Base-by-base conservation (phyloP, 306 rosid genomes). In the Astragalus membranaceus region DNA sequence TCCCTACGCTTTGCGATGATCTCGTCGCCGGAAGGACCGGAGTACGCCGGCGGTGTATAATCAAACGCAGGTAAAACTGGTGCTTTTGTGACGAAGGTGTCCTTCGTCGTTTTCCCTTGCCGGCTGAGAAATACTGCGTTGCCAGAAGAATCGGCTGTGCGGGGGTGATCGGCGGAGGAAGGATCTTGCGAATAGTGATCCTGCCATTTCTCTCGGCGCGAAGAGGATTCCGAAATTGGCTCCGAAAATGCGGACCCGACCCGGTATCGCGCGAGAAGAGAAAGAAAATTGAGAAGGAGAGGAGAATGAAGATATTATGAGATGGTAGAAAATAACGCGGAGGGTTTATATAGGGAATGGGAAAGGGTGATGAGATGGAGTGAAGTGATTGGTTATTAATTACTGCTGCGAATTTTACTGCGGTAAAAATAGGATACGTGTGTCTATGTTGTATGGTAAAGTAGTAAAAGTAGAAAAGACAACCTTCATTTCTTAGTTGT, bases 1-100 rank as follows among this genome's bases (percentile, higher is more conserved):
- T 87, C 78, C 65, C 73, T 81, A 20, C 99, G 94, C 80, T 91
- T 92, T 10, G 92, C 89, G 10, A 91, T 11, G 73, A 94, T 86
- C 78, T 94, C 87, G 1, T 77, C 81, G 10, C 75, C 80, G 39
- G 87, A 15, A 14, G 97, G 96, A 32, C 99, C 97, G 23, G 78
- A 32, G 79, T 94, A 94, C 8, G 89, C 80, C 20, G 83, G 78
- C 14, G 99, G 99, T 50, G 81, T 20, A 81, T 87, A 85, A 73
- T 87, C 87, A 76, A 88, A 91, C 35, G 84, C 73, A 42, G 97
- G 99, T 17, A 94, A 67, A 29, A 79, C 79, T 0, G 87, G 83
- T 7, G 37, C 10, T 7, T 50, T 5, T 3, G 55, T 57, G 52
- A 20, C 67, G 39, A 8, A 14, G 4, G 23, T 3, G 0, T 79